Conservation (phyloP, 345 rosid genomes). For the Populus tremula region DNA sequence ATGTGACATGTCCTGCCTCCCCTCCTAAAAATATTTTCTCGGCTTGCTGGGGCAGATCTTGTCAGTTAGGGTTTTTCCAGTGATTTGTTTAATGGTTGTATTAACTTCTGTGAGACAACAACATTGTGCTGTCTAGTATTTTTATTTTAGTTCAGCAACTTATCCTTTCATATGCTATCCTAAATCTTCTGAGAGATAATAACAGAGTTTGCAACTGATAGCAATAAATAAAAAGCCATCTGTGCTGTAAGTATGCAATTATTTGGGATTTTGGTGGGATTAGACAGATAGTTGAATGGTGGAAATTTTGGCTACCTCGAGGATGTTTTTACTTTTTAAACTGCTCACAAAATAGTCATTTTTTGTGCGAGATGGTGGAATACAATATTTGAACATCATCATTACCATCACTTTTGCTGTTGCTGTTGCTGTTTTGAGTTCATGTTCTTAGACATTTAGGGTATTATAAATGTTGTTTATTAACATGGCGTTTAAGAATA, state of each 20-base stretch:
- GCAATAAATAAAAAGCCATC: not conserved
- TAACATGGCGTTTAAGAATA: not conserved
- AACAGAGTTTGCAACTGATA: not conserved
- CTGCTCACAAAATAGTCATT: not conserved
- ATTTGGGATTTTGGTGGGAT: not conserved
- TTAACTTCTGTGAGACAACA: not conserved
- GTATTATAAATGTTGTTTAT: not conserved
- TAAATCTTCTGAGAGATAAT: not conserved
- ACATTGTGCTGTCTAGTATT: not conserved
- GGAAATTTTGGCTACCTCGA: not conserved
- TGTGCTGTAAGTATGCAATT: not conserved
- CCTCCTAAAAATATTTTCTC: not conserved
- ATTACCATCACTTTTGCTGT: not conserved
- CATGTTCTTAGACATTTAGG: not conserved
- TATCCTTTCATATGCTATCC: not conserved
- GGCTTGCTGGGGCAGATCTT: not conserved
- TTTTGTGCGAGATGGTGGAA: not conserved
- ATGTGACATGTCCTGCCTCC: not conserved
- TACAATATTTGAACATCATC: not conserved
- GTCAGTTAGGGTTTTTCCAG: not conserved
- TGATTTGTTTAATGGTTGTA: not conserved
- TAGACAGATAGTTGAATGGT: not conserved
- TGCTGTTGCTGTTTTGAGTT: not conserved
- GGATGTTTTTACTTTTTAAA: not conserved
- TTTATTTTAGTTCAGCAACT: not conserved